phyloP scores from a whole-genome alignment of 495 filamentous ascomycete genomes.

The Stereocaulon alpinum region DNA sequence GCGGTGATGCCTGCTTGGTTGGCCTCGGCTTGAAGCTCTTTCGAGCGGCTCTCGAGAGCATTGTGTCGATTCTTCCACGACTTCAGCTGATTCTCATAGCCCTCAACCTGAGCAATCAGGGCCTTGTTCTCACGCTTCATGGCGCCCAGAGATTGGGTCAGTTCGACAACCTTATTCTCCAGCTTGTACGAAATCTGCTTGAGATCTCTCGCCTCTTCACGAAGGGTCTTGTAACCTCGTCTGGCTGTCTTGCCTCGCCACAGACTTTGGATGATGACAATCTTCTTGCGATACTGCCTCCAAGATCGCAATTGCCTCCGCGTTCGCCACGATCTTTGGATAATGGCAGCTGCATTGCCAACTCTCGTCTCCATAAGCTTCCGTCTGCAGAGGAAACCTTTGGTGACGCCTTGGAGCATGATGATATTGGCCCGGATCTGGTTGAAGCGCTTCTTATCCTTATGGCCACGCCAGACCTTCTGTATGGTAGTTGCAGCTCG shows the following conservation, averaged over 20 bases:
- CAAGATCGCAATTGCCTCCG: slow-evolving; percentile 68
- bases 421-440: slow-evolving; percentile 71
- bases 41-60: slow-evolving; percentile 77
- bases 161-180: slow-evolving; percentile 97
- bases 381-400: slow-evolving; percentile 80
- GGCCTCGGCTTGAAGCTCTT: slow-evolving; percentile 89
- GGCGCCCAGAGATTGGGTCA: slow-evolving; percentile 86
- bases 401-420: slow-evolving; percentile 74
- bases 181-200: slow-evolving; percentile 98
- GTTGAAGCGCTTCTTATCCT: slow-evolving; percentile 69
- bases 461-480: slow-evolving; percentile 84
- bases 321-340: slow-evolving; percentile 83
- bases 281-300: slow-evolving; percentile 79
- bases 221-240: slow-evolving; percentile 72
- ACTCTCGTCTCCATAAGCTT: slow-evolving; percentile 87
- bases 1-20: slow-evolving; percentile 95
- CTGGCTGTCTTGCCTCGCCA: slow-evolving; percentile 84
- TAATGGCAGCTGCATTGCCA: slow-evolving; percentile 82
- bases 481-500: slow-evolving; percentile 92
- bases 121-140: slow-evolving; percentile 90
- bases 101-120: slow-evolving; percentile 80
- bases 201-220: slow-evolving; percentile 92
- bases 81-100: slow-evolving; percentile 90
- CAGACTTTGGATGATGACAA: slow-evolving; percentile 82
- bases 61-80: slow-evolving; percentile 89